Evolutionary conservation across 164 flowering plant species (phyloP), one percentile per base, ranked within the genome.

Genomic region (Vitis rupestris): DNA sequence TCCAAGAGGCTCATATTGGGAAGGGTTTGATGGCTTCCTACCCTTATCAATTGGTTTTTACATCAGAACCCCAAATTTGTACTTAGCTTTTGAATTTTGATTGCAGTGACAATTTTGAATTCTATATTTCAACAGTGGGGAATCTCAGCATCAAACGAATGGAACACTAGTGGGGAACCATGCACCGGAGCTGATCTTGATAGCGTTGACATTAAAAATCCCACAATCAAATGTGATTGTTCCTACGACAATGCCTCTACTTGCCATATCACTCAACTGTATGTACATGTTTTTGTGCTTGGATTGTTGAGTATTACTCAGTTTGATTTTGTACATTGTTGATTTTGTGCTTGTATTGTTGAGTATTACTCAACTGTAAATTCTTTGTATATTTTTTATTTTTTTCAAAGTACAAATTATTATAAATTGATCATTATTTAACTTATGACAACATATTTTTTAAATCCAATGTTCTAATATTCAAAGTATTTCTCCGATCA

Each of bases 91-190:
- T 23, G 23, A 1, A 16, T 23, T 17, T 53, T 61, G 71, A 13
- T 4, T 60, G 75, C 80, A 82, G 85, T 51, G 37, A 63, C 70
- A 10, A 66, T 72, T 27, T 60, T 80, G 77, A 82, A 82, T 52
- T 49, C 76, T 0, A 68, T 82, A 2, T 82, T 80, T 48, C 47
- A 16, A 53, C 14, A 74, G 61, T 82, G 85, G 85, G 52, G 68
- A 11, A 66, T 74, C 15, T 44, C 69, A 4, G 80, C 76, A 0
- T 3, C 66, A 2, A 23, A 0, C 0, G 66, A 61, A 47, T 82
- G 85, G 85, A 82, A 82, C 56, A 76, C 44, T 19, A 79, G 75
- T 51, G 85, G 82, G 12, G 79, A 82, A 9, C 68, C 59, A 5
- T 82, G 83, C 76, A 75, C 63, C 3, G 85, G 83, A 27, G 71